Base-by-base conservation (phyloP, 257 asterid species). In the Solanum verrucosum region DNA sequence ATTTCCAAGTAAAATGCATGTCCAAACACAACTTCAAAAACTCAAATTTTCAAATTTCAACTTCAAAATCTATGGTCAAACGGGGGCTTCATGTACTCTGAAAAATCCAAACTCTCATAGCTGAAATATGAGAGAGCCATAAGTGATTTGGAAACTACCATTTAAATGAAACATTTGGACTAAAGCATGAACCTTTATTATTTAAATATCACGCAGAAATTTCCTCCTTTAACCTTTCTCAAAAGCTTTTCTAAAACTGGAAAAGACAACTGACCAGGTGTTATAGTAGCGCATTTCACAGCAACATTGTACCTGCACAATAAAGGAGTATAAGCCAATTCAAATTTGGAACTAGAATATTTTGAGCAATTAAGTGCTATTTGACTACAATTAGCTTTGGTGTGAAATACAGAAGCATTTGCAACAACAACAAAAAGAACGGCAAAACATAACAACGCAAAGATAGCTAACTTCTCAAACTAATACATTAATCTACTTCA, bases 251-350 rank as follows among this genome's bases (percentile, higher is more conserved):
- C 65, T 82, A 9, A 88, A 71, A 40, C 68, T 56, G 67, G 59
- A 73, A 86, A 77, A 29, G 56, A 70, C 37, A 87, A 88, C 95
- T 85, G 81, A 95, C 99, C 99, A 75, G 99, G 98, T 23, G 99
- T 96, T 85, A 96, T 96, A 60, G 99, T 96, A 92, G 99, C 99
- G 88, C 99, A 96, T 91, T 96, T 96, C 89, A 96, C 91, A 77
- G 98, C 99, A 89, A 95, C 98, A 88, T 96, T 96, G 89, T 95
- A 94, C 96, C 99, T 96, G 91, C 86, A 91, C 71, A 37, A 77
- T 77, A 86, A 44, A 86, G 37, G 31, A 82, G 42, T 49, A 49
- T 15, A 82, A 82, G 60, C 70, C 85, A 82, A 49, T 29, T 27
- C 85, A 27, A 3, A 18, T 3, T 27, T 18, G 85, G 16, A 82